Base-by-base conservation (phyloP, 495 filamentous ascomycete species). In the Lepidopterella palustris region DNA sequence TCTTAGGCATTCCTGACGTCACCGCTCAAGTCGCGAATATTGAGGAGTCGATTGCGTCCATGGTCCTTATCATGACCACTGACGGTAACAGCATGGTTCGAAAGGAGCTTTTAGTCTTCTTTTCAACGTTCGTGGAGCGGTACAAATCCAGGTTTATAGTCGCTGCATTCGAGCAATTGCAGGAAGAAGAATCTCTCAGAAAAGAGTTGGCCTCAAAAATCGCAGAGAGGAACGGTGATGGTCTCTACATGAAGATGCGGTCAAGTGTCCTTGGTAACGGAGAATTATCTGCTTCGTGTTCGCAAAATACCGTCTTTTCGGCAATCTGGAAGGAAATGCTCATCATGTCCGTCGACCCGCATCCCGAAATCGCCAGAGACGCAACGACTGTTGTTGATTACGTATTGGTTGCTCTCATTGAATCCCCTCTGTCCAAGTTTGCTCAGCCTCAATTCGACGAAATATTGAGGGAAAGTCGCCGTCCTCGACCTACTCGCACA, bases 141-240 rank as follows among this genome's bases (percentile, higher is more conserved):
- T 96, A 97, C 67, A 87, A 96, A 76, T 88, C 84, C 70, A 93
- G 93, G 64, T 95, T 99, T 65, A 64, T 95, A 49, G 91, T 97
- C 21, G 85, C 88, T 9, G 92, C 95, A 5, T 97, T 87, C 67
- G 93, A 97, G 66, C 90, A 96, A 64, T 76, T 97, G 58, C 72
- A 86, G 39, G 90, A 96, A 65, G 93, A 97, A 71, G 85, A 83
- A 13, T 42, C 35, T 10, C 18, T 42, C 6, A 54, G 26, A 21
- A 31, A 42, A 5, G 57, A 60, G 28, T 18, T 54, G 8, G 24
- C 45, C 20, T 28, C 53, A 9, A 59, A 57, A 27, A 56, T 35
- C 21, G 60, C 61, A 24, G 51, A 56, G 23, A 55, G 23, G 40
- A 68, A 65, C 29, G 42, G 48, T 13, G 66, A 66, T 21, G 66